Evolutionary conservation across 208 protist genomes (phyloP), one percentile per base, ranked within the genome.

Genomic region (Crithidia brevicula): DNA sequence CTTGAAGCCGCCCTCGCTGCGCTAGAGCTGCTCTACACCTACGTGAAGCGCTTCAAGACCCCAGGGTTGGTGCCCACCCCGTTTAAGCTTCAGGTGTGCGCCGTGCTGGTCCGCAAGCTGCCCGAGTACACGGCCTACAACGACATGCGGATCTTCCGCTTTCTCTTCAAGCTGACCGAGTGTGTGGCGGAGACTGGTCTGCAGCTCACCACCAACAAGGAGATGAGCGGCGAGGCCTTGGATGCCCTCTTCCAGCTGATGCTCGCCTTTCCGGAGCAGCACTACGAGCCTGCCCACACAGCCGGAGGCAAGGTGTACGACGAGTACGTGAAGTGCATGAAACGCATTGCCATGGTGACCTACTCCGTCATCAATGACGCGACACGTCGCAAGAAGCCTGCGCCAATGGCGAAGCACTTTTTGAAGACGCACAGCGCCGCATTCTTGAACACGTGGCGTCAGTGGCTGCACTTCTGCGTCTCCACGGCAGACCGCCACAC

Each of bases 101-200:
- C 60, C 0, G 62, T 64, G 27, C 64, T 94, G 22, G 30, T 94
- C 28, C 59, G 59, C 16, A 75, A 68, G 34, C 77, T 96, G 33
- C 78, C 85, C 3, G 33, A 64, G 27, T 96, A 88, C 70, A 43
- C 88, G 16, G 77, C 77, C 16, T 88, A 92, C 74, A 58, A 82
- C n/a, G 85, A 93, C 52, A 75, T 91, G 54, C 77, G 78, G 1
- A 77, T 96, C 9, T 82, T 79, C 20, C 88, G 86, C 31, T 53
- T 88, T n/a, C 69, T 84, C 5, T 82, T 96, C 30, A 96, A 96
- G 53, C 52, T 86, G 28, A 85, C 88, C 66, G 85, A 96, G 64
- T 94, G 91, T 49, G 75, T 93, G 13, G 77, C 85, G 31, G 82
- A 89, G 72, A 88, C 73, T 20, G 72, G 74, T 8, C 71, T 94